A percentile compares a stretch with the other conserved stretches of the same genome.
phyloP scores from a whole-genome alignment of 306 rosid genomes.

The Psophocarpus tetragonolobus region DNA sequence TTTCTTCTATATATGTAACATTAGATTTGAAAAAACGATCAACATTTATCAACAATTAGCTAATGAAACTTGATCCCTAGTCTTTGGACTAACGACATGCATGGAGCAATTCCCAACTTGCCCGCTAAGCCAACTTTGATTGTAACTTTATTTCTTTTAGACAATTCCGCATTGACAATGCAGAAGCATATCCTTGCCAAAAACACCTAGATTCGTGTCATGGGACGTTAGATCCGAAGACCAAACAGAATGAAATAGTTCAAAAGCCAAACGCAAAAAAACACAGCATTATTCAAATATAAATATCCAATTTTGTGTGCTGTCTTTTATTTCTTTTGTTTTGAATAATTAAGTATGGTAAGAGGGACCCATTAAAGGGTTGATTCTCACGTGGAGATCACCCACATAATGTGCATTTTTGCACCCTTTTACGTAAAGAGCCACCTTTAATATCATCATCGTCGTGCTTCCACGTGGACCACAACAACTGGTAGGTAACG shows the following conservation, averaged over 20 bases:
- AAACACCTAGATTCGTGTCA: background rate
- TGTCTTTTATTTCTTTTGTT: background rate
- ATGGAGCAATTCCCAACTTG: no score
- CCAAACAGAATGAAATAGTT: conserved; percentile 3
- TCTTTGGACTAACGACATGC: no score
- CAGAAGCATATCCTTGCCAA: background rate
- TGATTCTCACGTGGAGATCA: conserved; percentile 36
- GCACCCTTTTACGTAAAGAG: background rate
- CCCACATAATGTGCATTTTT: background rate
- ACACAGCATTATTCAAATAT: conserved; percentile 4
- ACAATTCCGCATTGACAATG: background rate
- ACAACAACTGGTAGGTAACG: conserved; percentile 27
- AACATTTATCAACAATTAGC: no score
- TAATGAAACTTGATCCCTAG: no score
- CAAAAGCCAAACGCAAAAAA: background rate
- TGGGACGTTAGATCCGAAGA: conserved; percentile 14
- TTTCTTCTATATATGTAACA: no score
- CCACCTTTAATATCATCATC: conserved; percentile 19
- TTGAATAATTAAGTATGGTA: background rate
- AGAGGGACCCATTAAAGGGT: conserved; percentile 14
- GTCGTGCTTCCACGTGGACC: conserved; percentile 51
- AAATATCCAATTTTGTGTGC: background rate
- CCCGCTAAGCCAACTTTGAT: no score
- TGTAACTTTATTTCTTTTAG: no score
- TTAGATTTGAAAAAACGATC: no score